Evolutionary conservation across 108 stramenopile genomes (phyloP).

Genomic region (Mayamaea pseudoterrestris): DNA sequence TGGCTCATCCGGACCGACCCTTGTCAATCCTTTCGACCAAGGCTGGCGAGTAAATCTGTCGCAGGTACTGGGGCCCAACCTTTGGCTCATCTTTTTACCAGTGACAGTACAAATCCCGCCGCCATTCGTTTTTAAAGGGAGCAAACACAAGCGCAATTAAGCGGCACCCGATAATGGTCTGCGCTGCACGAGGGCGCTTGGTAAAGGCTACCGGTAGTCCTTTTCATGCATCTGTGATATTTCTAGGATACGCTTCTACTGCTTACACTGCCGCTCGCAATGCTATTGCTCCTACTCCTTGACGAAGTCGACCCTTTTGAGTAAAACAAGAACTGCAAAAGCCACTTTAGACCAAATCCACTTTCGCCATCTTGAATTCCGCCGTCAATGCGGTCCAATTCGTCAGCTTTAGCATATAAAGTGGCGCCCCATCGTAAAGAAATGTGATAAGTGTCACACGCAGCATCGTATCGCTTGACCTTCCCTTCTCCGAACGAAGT

Average conservation of each 20-base stretch:
- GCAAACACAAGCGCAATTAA: no score
- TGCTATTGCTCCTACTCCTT: conserved; percentile 76
- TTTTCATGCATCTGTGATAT: no score
- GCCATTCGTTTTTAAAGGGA: conserved; percentile 10
- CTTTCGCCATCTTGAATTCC: conserved; percentile 59
- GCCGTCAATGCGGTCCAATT: conserved; percentile 70
- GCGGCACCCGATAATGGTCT: no score
- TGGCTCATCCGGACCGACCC: not conserved
- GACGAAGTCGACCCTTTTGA: conserved; percentile 14
- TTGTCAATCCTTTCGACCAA: conserved; percentile 23
- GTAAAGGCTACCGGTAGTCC: no score
- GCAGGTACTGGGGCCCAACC: conserved; percentile 21
- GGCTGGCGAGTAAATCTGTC: conserved; percentile 23
- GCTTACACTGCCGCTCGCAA: conserved; percentile 24
- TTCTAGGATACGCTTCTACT: conserved; percentile 5
- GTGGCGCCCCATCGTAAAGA: conserved; percentile 58
- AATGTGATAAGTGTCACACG: conserved; percentile 60
- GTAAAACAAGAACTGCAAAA: conserved; percentile 59
- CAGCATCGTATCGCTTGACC: conserved; percentile 43
- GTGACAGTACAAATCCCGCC: conserved; percentile 10
- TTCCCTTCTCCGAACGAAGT: conserved; percentile 79
- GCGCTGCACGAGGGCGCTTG: no score
- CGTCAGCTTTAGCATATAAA: conserved; percentile 61
- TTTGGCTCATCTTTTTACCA: conserved; percentile 16
- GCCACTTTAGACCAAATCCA: conserved; percentile 69